These are phyloP conservation scores for Hebeloma cylindrosporum DNA, from an alignment of 768 basidiomycete species.

Conservation along the genomic window DNA sequence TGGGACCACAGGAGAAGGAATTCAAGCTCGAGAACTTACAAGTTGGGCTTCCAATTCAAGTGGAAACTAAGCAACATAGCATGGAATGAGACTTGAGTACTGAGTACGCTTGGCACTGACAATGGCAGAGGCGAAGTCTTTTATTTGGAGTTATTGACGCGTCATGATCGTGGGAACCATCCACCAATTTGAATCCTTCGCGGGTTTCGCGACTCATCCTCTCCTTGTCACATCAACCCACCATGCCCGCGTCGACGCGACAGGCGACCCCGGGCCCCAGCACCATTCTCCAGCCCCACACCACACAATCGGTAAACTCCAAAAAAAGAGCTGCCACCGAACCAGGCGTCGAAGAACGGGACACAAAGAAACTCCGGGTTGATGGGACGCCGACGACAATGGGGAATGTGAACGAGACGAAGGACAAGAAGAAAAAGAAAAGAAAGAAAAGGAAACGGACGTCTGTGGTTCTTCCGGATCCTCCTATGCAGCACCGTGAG, in stretches of 20 bases:
- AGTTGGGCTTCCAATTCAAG: too few relatives aligned
- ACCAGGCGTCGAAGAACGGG: slow-evolving; percentile 24
- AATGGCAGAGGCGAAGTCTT: too few relatives aligned
- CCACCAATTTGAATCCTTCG: neutral
- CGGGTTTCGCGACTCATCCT: slow-evolving; percentile 1
- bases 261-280: slow-evolving; percentile 35
- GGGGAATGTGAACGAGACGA: slow-evolving; percentile 2
- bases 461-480: slow-evolving; percentile 29
- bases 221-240: slow-evolving; percentile 9
- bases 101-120: too few relatives aligned
- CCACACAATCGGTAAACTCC: slow-evolving; percentile 21
- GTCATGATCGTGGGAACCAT: slow-evolving; percentile 6
- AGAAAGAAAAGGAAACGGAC: slow-evolving; percentile 37
- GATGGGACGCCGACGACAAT: slow-evolving; percentile 18
- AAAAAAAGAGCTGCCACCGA: slow-evolving; percentile 36
- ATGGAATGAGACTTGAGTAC: too few relatives aligned
- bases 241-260: slow-evolving; percentile 30
- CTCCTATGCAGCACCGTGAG: slow-evolving; percentile 9
- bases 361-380: slow-evolving; percentile 32
- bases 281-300: neutral
- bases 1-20: too few relatives aligned
- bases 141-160: slow-evolving; percentile 9
- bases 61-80: too few relatives aligned
- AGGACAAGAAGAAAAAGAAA: slow-evolving; percentile 37
- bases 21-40: too few relatives aligned